Evolutionary conservation across 495 filamentous ascomycete species (phyloP), one percentile per base, ranked within the genome.

Genomic region (Pseudotulostoma volvatum): DNA sequence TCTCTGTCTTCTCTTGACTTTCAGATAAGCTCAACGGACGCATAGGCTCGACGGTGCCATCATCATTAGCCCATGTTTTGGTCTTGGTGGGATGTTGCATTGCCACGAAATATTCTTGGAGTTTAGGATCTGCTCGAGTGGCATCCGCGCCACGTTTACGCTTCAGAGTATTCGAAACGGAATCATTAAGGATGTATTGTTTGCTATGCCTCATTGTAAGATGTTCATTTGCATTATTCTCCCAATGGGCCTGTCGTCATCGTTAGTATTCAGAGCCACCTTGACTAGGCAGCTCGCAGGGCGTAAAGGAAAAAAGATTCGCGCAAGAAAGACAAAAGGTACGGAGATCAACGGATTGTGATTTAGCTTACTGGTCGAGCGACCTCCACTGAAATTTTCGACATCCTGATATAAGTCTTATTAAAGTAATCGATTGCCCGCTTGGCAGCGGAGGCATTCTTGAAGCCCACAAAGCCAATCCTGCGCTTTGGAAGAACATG

Each of bases 391-490:
- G 57, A 63, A 46, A 99, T 83, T 71, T 76, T 90, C n/a, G 86
- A 92, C 86, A 93, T 92, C 43, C 85, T 83, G 44, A 97, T 81
- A 58, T 86, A 97, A 43, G 86, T 73, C 50, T 74, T 81, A 63
- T 99, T 86, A 71, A 94, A 93, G 61, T 93, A 93, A 50, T 81
- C 83, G 44, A 88, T 80, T 34, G 90, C 90, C 47, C 74, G 68
- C 33, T 68, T 60, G 35, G 90, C 90, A 47, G 80, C 80, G 44
- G 87, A 73, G 32, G 74, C 65, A 38, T 71, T 83, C 59, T 82
- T 88, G 67, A 87, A 96, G 43, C 90, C 90, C 43, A 99, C 76
- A 68, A 93, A 99, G 46, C 86, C 90, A 62, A 97, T 94, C 40
- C 85, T 72, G 49, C 90, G 74, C 48, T 81, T 71, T 14, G 86